Conservation (phyloP, 140 eudicot species). For the Oenanthe javanica region DNA sequence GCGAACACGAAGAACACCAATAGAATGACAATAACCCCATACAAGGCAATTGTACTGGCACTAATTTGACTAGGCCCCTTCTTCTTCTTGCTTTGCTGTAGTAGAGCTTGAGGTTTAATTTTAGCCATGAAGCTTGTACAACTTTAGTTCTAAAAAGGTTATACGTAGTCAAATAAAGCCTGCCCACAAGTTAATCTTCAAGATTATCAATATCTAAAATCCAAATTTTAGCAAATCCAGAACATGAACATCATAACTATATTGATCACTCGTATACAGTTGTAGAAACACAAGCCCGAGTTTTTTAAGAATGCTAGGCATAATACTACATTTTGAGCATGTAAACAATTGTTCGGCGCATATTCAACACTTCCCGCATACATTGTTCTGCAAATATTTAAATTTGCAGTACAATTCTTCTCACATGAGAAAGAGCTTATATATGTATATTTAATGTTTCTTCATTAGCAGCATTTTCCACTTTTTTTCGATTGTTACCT, state of each 20-base stretch:
- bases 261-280: not conserved
- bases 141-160: slow-evolving; percentile 14
- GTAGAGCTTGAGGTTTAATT: slow-evolving; percentile 93
- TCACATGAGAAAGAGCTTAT: not conserved
- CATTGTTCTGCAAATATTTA: not conserved
- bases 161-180: slow-evolving; percentile 1
- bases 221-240: not conserved
- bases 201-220: not conserved
- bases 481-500: not conserved
- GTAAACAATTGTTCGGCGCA: not conserved
- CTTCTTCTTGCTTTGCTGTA: slow-evolving; percentile 98
- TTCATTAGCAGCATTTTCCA: not conserved
- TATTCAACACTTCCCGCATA: not conserved
- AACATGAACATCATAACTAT: not conserved
- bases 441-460: not conserved
- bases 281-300: not conserved
- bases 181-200: not conserved
- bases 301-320: not conserved
- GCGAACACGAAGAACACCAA: slow-evolving; percentile 69
- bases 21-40: slow-evolving; percentile 49
- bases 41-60: slow-evolving; percentile 47
- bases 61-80: slow-evolving; percentile 80
- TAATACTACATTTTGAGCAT: not conserved
- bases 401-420: not conserved
- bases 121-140: slow-evolving; percentile 57